Conservation (phyloP, 1,139 yeast genomes). For the Arxiozyma heterogenica region DNA sequence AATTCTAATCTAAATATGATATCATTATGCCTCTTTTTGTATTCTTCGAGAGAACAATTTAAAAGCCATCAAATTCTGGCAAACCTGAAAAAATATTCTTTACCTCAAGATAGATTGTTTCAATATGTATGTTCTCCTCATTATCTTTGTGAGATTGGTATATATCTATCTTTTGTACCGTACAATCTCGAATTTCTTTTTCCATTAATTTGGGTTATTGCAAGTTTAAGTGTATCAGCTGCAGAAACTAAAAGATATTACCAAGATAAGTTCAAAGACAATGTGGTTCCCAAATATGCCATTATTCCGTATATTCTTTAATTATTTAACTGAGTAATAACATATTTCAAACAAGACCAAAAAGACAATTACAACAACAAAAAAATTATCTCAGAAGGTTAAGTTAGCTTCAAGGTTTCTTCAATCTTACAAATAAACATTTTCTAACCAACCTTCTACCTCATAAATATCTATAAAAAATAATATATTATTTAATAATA, state of each 20-base stretch:
- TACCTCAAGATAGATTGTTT: constrained; percentile 51
- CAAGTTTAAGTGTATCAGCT: constrained; percentile 57
- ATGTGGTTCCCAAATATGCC: constrained; percentile 24
- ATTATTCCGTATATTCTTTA: constrained; percentile 37
- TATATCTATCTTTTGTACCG: constrained; percentile 41
- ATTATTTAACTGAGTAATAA: neutral
- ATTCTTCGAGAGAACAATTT: constrained; percentile 49
- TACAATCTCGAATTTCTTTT: constrained; percentile 19
- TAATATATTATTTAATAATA: too few relatives aligned
- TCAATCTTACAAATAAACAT: too few relatives aligned
- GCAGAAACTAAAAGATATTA: constrained; percentile 51
- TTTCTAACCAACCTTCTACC: neutral
- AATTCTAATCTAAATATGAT: constrained; percentile 11
- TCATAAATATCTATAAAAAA: too few relatives aligned
- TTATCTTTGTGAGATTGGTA: constrained; percentile 62
- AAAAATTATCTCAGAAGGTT: too few relatives aligned
- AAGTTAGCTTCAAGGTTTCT: neutral
- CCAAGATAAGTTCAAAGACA: constrained; percentile 26
- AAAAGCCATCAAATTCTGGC: constrained; percentile 54
- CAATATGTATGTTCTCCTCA: constrained; percentile 60
- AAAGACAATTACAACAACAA: neutral
- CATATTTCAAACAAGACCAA: neutral
- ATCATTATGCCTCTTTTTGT: constrained; percentile 31
- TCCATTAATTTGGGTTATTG: constrained; percentile 47
- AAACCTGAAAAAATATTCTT: constrained; percentile 51